Conservation (phyloP, 2,329 filamentous ascomycete species). For the Cordyceps javanica region DNA sequence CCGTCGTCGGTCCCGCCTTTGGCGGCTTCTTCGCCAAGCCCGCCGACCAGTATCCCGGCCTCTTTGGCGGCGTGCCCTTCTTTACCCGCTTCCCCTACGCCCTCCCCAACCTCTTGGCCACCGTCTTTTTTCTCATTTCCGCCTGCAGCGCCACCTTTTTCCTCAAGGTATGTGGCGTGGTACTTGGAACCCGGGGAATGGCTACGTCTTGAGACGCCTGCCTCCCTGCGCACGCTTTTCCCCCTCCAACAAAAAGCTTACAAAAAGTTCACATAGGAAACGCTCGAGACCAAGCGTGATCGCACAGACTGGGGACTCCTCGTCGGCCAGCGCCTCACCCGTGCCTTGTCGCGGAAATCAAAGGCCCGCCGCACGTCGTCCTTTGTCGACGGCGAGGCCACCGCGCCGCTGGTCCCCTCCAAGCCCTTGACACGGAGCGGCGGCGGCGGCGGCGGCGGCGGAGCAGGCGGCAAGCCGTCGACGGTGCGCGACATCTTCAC, state of each 20-base stretch:
- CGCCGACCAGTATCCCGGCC: slow-evolving; percentile 61
- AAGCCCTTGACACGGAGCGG: slow-evolving; percentile 21
- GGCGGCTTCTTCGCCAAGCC: slow-evolving; percentile 84
- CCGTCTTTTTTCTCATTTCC: slow-evolving; percentile 70
- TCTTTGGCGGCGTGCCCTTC: slow-evolving; percentile 63
- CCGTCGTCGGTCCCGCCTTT: slow-evolving; percentile 80
- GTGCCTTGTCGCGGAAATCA: slow-evolving; percentile 26
- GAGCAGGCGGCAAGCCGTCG: slow-evolving; percentile 17
- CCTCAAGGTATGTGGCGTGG: slow-evolving; percentile 51
- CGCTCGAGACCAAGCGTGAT: slow-evolving; percentile 64
- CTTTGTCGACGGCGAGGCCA: slow-evolving; percentile 50
- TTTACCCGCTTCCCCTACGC: slow-evolving; percentile 75
- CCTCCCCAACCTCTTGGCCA: slow-evolving; percentile 75
- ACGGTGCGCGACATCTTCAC: slow-evolving; percentile 63
- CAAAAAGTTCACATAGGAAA: slow-evolving; percentile 52
- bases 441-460: too few relatives aligned
- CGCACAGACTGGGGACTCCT: slow-evolving; percentile 68
- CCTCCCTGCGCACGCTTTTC: too few relatives aligned
- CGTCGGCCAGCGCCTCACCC: slow-evolving; percentile 61
- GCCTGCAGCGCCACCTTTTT: slow-evolving; percentile 71
- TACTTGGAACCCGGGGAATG: too few relatives aligned
- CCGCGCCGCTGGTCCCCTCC: slow-evolving; percentile 46
- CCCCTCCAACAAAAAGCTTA: neutral
- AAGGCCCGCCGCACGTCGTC: slow-evolving; percentile 23
- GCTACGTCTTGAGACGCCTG: too few relatives aligned